A percentile compares a stretch with the other conserved stretches of the same genome.
These are phyloP conservation scores for Gracilaria gracilis DNA, from an alignment of 23 red algal species.

Conservation along the genomic window DNA sequence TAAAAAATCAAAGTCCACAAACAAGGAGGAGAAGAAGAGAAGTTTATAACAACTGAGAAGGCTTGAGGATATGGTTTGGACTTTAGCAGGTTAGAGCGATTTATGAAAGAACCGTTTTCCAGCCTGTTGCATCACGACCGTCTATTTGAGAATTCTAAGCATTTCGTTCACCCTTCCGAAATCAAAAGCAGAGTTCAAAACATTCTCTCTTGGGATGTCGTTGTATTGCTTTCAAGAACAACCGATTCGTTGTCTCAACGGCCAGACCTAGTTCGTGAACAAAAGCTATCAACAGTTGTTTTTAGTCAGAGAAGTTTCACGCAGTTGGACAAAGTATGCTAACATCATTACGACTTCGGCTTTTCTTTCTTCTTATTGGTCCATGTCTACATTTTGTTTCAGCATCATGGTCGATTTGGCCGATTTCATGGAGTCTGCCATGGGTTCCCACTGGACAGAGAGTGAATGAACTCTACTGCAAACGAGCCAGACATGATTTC, in stretches of 20 bases:
- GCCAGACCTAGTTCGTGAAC: neutral
- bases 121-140: neutral
- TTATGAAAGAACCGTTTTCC: neutral
- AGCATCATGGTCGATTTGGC: slow-evolving; percentile 10
- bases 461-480: neutral
- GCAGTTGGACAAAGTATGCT: neutral
- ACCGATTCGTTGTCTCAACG: neutral
- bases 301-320: neutral
- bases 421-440: neutral
- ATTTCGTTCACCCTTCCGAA: neutral
- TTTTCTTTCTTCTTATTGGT: neutral
- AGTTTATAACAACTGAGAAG: neutral
- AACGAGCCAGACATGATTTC: neutral
- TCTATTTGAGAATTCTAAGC: neutral
- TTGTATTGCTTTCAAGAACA: too few relatives aligned
- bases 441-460: neutral
- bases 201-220: neutral
- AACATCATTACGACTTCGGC: neutral
- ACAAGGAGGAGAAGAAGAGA: too few relatives aligned
- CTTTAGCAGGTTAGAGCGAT: neutral
- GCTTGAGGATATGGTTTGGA: neutral
- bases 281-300: too few relatives aligned
- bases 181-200: neutral
- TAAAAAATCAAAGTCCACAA: too few relatives aligned
- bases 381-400: neutral